Conservation (phyloP, 176 grass and related monocot genomes). For the Avena eriantha region DNA sequence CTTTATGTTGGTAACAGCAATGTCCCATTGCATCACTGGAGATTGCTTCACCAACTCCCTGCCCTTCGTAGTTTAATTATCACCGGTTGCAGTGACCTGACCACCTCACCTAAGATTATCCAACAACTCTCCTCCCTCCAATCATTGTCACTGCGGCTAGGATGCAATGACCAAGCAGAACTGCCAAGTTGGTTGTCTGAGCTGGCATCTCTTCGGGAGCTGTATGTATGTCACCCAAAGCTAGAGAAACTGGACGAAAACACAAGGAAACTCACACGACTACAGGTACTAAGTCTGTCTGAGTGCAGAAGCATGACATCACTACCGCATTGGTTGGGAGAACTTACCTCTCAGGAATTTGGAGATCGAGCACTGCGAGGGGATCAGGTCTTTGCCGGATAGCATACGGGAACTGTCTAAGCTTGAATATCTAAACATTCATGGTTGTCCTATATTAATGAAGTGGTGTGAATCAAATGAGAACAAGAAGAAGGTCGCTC, state of each 20-base stretch:
- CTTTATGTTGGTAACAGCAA: not conserved
- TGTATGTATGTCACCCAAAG: not conserved
- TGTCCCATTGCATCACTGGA: not conserved
- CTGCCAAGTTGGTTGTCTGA: not conserved
- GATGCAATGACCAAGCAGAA: not conserved
- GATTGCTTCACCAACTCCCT: not conserved
- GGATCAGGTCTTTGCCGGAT: constrained; percentile 10
- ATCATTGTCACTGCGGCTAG: not conserved
- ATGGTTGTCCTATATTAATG: not conserved
- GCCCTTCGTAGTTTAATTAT: not conserved
- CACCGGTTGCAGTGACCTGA: not conserved
- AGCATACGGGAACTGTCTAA: not conserved
- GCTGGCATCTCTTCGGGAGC: not conserved
- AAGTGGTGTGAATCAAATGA: not conserved
- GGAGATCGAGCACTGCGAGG: not conserved
- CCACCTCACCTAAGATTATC: not conserved
- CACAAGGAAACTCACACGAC: not conserved
- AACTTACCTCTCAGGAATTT: not conserved
- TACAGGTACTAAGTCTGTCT: not conserved
- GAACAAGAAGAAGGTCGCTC: not conserved
- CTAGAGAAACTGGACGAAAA: not conserved
- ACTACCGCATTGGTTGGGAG: not conserved
- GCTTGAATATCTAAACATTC: not conserved
- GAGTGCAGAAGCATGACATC: not conserved
- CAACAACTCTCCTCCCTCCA: not conserved